phyloP scores from a whole-genome alignment of 2,329 filamentous ascomycete genomes.

The Colletotrichum sp. region DNA sequence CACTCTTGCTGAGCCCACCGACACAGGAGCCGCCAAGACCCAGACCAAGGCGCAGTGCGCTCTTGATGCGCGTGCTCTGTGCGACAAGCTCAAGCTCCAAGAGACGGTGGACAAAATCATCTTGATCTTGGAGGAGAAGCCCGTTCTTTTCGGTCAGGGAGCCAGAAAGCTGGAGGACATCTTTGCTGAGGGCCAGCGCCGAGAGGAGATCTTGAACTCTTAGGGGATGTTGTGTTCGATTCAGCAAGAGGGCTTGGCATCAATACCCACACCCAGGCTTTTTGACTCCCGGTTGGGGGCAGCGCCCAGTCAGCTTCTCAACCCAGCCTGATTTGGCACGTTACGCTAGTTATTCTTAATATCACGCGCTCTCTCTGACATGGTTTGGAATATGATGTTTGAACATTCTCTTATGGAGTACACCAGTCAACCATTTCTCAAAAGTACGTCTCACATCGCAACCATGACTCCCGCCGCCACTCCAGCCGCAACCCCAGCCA shows the following conservation, averaged over 20 bases:
- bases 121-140: not conserved
- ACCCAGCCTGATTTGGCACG: not conserved
- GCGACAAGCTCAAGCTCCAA: not conserved
- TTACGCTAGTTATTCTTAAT: not conserved
- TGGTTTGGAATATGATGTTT: not conserved
- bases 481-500: conserved; percentile 4
- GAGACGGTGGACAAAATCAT: not conserved
- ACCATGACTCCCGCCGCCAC: conserved; percentile 5
- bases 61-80: not conserved
- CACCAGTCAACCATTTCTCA: not conserved
- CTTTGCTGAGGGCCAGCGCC: not conserved
- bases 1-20: not conserved
- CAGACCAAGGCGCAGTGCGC: not conserved
- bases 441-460: not conserved
- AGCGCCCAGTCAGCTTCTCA: not conserved
- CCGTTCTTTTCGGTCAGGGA: not conserved
- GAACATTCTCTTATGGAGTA: not conserved
- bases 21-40: not conserved
- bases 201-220: not conserved
- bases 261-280: rapidly evolving
- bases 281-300: not conserved
- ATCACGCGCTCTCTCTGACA: not conserved
- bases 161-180: not conserved
- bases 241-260: not conserved
- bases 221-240: not conserved